phyloP scores from a whole-genome alignment of 2,329 filamentous ascomycete genomes.

The Fusarium verrucosum region DNA sequence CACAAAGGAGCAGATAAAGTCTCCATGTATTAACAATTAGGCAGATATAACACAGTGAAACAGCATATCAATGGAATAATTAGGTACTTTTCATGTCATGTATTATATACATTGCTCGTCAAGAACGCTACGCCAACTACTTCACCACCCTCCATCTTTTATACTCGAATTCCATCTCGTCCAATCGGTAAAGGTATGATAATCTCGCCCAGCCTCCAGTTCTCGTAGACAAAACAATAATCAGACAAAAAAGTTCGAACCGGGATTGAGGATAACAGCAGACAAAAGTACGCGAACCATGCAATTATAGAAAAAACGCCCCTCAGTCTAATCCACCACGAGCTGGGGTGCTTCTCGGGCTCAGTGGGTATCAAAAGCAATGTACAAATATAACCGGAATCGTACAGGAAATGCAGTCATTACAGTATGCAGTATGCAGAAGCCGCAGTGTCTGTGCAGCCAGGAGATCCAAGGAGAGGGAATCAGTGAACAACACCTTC shows the following conservation, averaged over 20 bases:
- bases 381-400: constrained; percentile 28
- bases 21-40: constrained; percentile 1
- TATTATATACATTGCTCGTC: constrained; percentile 27
- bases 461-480: background rate
- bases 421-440: constrained; percentile 25
- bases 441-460: background rate
- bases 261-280: background rate
- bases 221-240: constrained; percentile 25
- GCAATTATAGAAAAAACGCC: constrained; percentile 27
- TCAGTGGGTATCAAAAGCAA: constrained; percentile 44
- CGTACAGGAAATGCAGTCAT: constrained; percentile 36
- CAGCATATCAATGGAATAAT: constrained; percentile 8
- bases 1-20: constrained; percentile 1
- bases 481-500: constrained; percentile 66
- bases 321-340: constrained; percentile 35
- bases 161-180: background rate
- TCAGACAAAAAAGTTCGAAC: background rate
- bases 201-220: constrained; percentile 14
- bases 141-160: background rate
- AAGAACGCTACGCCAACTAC: constrained; percentile 8
- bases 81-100: constrained; percentile 26
- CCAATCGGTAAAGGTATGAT: constrained; percentile 6
- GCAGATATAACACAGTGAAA: background rate
- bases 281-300: background rate
- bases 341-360: constrained; percentile 35